Conservation (phyloP, 2,329 filamentous ascomycete species). For the Curvularia hawaiiensis region DNA sequence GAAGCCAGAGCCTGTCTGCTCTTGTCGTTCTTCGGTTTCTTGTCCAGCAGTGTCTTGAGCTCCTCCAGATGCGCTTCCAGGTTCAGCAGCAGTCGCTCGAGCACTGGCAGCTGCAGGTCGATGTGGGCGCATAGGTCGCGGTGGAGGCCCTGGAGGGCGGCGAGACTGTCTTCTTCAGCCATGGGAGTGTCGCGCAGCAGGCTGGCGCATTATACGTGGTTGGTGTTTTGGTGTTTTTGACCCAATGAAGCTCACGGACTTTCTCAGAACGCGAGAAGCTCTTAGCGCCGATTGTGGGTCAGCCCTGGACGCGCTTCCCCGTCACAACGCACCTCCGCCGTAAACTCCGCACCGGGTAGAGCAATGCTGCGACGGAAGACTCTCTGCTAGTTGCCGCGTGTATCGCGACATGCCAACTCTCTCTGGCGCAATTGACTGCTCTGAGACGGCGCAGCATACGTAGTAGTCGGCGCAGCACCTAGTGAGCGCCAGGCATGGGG, state of each 20-base stretch:
- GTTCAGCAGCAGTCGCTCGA: slow-evolving; percentile 69
- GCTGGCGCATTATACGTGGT: slow-evolving; percentile 40
- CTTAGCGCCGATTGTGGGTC: slow-evolving; percentile 20
- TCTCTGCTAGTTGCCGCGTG: background rate
- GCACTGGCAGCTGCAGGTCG: slow-evolving; percentile 70
- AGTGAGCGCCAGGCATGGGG: slow-evolving; percentile 30
- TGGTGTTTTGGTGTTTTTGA: slow-evolving; percentile 33
- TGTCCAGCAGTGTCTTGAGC: slow-evolving; percentile 75
- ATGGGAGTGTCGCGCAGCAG: slow-evolving; percentile 53
- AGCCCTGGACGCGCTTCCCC: slow-evolving; percentile 13
- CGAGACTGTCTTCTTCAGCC: slow-evolving; percentile 75
- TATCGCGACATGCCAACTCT: slow-evolving; percentile 1
- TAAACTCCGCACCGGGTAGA: slow-evolving; percentile 22
- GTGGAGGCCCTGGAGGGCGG: slow-evolving; percentile 82
- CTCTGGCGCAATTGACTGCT: slow-evolving; percentile 1
- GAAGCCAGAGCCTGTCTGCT: slow-evolving; percentile 69
- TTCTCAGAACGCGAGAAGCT: slow-evolving; percentile 35
- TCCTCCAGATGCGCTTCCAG: slow-evolving; percentile 70
- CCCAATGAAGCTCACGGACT: slow-evolving; percentile 25
- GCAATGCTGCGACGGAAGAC: background rate
- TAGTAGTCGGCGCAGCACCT: background rate
- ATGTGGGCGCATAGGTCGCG: slow-evolving; percentile 79
- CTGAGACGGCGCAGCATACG: slow-evolving; percentile 11
- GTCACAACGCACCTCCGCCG: slow-evolving; percentile 21
- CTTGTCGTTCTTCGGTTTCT: slow-evolving; percentile 72